phyloP scores from a whole-genome alignment of 768 basidiomycete genomes.

The Lactarius quietus region DNA sequence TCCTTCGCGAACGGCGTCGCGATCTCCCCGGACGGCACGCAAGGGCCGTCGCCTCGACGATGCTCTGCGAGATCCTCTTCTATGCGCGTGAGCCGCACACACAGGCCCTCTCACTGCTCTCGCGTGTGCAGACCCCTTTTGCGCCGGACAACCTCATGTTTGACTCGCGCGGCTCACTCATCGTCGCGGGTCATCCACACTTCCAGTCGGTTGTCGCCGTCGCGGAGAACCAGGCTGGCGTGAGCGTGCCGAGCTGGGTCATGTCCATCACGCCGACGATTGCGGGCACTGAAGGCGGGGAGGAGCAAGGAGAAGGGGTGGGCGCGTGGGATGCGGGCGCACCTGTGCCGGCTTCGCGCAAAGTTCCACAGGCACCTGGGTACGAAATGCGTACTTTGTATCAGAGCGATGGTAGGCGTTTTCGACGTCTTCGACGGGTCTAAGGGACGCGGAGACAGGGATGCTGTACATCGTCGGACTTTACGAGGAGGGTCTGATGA shows the following conservation, averaged over 20 bases:
- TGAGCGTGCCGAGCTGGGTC: constrained; percentile 56
- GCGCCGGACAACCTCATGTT: constrained; percentile 59
- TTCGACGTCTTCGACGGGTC: constrained; percentile 48
- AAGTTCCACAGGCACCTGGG: constrained; percentile 36
- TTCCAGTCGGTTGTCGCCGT: constrained; percentile 50
- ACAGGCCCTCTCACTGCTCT: constrained; percentile 40
- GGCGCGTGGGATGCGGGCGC: constrained; percentile 42
- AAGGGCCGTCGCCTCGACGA: constrained; percentile 55
- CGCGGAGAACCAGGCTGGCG: constrained; percentile 42
- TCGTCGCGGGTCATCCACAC: constrained; percentile 66
- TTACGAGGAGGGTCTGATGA: constrained; percentile 53
- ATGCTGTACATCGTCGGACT: constrained; percentile 53
- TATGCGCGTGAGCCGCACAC: constrained; percentile 48
- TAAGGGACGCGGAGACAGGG: constrained; percentile 49
- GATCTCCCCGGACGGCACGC: constrained; percentile 44
- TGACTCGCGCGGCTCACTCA: constrained; percentile 44
- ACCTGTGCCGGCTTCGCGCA: constrained; percentile 45
- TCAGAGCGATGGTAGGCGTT: constrained; percentile 70
- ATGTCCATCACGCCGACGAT: constrained; percentile 39
- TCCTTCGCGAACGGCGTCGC: constrained; percentile 71
- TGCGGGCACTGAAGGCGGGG: constrained; percentile 16
- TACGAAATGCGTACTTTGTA: constrained; percentile 60
- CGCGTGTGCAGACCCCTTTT: constrained; percentile 52
- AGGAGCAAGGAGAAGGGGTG: neutral
- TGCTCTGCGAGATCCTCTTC: constrained; percentile 44